Base-by-base conservation (phyloP, 2,329 filamentous ascomycete species). In the Pleurostoma richardsiae region DNA sequence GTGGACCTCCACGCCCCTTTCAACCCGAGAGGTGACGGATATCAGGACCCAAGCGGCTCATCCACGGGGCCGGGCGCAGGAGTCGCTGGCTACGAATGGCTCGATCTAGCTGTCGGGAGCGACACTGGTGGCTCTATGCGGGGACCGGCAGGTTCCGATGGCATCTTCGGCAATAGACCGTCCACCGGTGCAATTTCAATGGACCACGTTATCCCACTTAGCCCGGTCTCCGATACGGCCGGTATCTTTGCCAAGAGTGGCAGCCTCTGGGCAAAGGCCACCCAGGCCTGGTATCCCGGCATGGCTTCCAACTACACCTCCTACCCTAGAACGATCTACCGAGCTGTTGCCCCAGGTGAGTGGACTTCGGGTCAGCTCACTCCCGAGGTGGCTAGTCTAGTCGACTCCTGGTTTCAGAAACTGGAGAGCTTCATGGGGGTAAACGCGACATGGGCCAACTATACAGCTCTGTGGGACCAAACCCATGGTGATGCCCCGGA, bases 1-100 rank as follows among this genome's bases (percentile, higher is more conserved):
- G 58, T 67, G 4, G 63, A 66, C 42, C 59, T 58, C 41, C 65
- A 66, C 41, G 61, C 63, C 2, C 68, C 69, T 4, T 71, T 70
- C 52, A 71, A 71, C 48, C 66, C 69, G 1, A 57, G 68, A n/a
- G 74, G 69, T 1, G 75, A 78, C 51, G 68, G 70, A 3, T 74
- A 74, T 43, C 68, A 40, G 3, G 43, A 38, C 7, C 39, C 47
- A 28, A 46, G 47, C 27, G 47, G 47, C 11, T 70, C 49, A 58
- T 63, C 64, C 1, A 58, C 62, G 0, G 67, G 65, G 0, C 64
- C 64, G 27, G 73, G 68, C 10, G 60, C 58, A 30, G 54, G 56
- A 3, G 48, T 63, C 3, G 61, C 58, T 11, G 54, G 59, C 10
- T 66, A 65, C 41, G 56, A 59, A 28, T 66, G 63, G 63, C 53